Evolutionary conservation across 192 early-diverging fungal species (phyloP).

Genomic region (Irineochytrium annulatum): DNA sequence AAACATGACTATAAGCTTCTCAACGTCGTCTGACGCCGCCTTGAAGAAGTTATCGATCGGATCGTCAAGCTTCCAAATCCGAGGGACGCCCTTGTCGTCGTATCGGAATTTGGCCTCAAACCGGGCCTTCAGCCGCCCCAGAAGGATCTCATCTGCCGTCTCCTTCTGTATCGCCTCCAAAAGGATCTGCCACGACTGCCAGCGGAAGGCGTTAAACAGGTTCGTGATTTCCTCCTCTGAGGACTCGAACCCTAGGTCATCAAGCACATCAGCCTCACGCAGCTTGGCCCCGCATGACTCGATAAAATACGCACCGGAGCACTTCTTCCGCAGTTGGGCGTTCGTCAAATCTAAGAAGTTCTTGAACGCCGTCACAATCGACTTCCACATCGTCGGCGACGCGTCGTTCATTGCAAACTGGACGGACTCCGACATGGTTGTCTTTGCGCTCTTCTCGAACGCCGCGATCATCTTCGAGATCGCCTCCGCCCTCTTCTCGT

Average conservation of each 20-base stretch:
- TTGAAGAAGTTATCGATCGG: constrained; percentile 89
- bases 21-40: constrained; percentile 56
- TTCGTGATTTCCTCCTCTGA: constrained; percentile 8
- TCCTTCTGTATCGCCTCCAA: constrained; percentile 75
- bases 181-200: constrained; percentile 71
- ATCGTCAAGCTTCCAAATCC: constrained; percentile 92
- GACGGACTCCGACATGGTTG: constrained; percentile 66
- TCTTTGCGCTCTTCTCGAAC: constrained; percentile 33
- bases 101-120: constrained; percentile 95
- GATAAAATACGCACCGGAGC: constrained; percentile 11
- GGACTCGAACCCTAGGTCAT: constrained; percentile 20
- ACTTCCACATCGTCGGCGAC: constrained; percentile 64
- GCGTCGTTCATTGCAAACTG: constrained; percentile 67
- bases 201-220: constrained; percentile 4
- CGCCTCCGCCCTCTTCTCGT: constrained; percentile 60
- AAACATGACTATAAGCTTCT: constrained; percentile 64
- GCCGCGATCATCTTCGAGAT: constrained; percentile 49
- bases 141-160: constrained; percentile 73
- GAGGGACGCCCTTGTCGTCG: constrained; percentile 85
- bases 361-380: constrained; percentile 59
- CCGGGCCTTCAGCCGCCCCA: constrained; percentile 59
- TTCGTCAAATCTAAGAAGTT: constrained; percentile 51
- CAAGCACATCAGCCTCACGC: constrained; percentile 8
- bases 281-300: not conserved
- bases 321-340: constrained; percentile 28